phyloP scores from a whole-genome alignment of 768 basidiomycete species.

The Clitopilus hobsonii region DNA sequence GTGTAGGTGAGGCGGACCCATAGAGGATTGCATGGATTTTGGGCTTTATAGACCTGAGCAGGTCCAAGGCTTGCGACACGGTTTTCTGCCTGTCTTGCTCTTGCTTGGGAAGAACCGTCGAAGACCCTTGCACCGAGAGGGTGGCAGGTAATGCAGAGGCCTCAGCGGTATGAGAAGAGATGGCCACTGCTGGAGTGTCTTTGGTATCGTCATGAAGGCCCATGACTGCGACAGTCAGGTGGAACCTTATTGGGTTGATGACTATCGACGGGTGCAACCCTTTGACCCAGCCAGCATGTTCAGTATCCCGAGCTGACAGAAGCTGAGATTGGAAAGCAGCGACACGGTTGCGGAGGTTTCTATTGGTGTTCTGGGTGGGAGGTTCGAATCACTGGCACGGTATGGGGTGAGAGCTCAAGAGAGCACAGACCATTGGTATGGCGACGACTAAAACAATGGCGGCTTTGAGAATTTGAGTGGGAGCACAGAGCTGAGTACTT shows the following conservation, averaged over 20 bases:
- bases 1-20: slow-evolving; percentile 5
- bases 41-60: slow-evolving; percentile 37
- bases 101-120: no score
- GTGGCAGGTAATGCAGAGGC: no score
- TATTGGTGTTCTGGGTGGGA: slow-evolving; percentile 37
- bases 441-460: slow-evolving; percentile 20
- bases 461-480: background rate
- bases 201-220: slow-evolving; percentile 31
- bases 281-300: slow-evolving; percentile 14
- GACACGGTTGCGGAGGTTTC: slow-evolving; percentile 28
- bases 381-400: background rate
- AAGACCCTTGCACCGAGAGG: no score
- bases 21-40: slow-evolving; percentile 36
- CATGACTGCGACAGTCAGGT: slow-evolving; percentile 77
- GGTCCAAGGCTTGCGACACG: slow-evolving; percentile 33
- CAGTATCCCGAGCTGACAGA: slow-evolving; percentile 21
- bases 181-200: no score
- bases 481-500: slow-evolving; percentile 5
- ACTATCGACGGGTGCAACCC: slow-evolving; percentile 63
- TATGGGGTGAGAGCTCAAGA: background rate
- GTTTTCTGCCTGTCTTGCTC: slow-evolving; percentile 18
- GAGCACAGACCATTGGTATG: slow-evolving; percentile 23
- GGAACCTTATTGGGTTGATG: slow-evolving; percentile 54
- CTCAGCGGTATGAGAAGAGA: no score
- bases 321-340: slow-evolving; percentile 36